Evolutionary conservation across 2,329 filamentous ascomycete species (phyloP).

Genomic region (Trichoderma semiorbis): DNA sequence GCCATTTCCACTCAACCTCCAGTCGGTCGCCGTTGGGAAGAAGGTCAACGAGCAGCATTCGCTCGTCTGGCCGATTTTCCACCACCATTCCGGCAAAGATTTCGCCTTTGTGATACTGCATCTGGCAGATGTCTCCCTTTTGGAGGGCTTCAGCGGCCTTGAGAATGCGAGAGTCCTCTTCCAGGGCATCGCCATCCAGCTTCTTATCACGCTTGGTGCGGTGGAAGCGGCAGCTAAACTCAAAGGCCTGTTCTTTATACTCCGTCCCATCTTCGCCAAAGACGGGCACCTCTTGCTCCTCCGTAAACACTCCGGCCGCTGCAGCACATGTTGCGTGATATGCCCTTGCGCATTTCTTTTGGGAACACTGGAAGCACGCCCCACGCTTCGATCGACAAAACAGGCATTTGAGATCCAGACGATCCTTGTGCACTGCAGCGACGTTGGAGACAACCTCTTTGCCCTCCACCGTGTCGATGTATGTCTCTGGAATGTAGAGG

Average conservation of each 20-base stretch:
- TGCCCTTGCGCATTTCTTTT: constrained; percentile 87
- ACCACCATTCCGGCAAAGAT: constrained; percentile 88
- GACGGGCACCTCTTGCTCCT: constrained; percentile 79
- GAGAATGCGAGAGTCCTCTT: constrained; percentile 65
- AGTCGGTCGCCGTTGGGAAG: constrained; percentile 75
- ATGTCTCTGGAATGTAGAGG: constrained; percentile 87
- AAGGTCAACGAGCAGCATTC: constrained; percentile 74
- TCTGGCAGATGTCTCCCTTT: constrained; percentile 75
- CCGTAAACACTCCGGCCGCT: constrained; percentile 86
- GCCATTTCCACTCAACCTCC: constrained; percentile 82
- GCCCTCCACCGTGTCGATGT: constrained; percentile 68
- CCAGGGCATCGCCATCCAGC: constrained; percentile 63
- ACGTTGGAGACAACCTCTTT: constrained; percentile 75
- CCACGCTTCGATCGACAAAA: constrained; percentile 92
- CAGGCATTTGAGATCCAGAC: constrained; percentile 87
- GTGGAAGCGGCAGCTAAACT: constrained; percentile 94
- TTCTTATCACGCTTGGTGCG: constrained; percentile 81
- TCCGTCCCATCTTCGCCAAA: constrained; percentile 88
- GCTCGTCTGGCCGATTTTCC: constrained; percentile 75
- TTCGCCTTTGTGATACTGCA: constrained; percentile 78
- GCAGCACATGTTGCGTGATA: constrained; percentile 96
- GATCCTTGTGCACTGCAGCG: constrained; percentile 77
- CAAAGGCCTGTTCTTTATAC: constrained; percentile 87
- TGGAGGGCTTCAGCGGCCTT: constrained; percentile 66
- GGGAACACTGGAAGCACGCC: constrained; percentile 95